Conservation (phyloP, 2,329 filamentous ascomycete genomes). For the Cadophora malorum region DNA sequence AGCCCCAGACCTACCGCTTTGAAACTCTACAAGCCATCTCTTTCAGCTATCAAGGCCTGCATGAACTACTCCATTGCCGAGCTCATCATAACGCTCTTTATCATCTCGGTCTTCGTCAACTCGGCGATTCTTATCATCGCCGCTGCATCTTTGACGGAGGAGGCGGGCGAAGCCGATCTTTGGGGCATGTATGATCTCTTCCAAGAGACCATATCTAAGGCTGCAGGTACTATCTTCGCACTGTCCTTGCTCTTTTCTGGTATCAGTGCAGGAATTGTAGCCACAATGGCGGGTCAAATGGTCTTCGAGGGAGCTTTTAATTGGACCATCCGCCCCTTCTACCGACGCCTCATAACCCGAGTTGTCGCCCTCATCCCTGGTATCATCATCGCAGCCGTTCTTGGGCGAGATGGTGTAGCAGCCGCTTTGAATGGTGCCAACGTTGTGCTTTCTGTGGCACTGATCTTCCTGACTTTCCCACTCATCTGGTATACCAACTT, state of each 20-base stretch:
- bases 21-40: conserved; percentile 71
- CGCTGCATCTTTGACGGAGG: conserved; percentile 73
- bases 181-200: conserved; percentile 81
- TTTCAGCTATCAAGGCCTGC: conserved; percentile 72
- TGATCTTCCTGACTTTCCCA: conserved; percentile 81
- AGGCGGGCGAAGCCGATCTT: conserved; percentile 73
- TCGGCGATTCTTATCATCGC: conserved; percentile 82
- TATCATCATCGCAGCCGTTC: conserved; percentile 79
- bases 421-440: conserved; percentile 76
- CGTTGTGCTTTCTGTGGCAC: conserved; percentile 77
- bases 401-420: conserved; percentile 72
- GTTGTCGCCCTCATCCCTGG: conserved; percentile 79
- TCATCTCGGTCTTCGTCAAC: conserved; percentile 84
- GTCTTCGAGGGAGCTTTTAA: conserved; percentile 81
- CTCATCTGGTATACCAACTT: conserved; percentile 83
- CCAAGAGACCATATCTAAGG: conserved; percentile 67
- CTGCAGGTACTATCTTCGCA: conserved; percentile 80
- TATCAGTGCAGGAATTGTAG: conserved; percentile 81
- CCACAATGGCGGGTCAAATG: conserved; percentile 88
- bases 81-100: conserved; percentile 73
- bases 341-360: conserved; percentile 77
- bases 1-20: conserved; percentile 46
- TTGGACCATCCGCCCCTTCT: conserved; percentile 77
- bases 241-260: conserved; percentile 80
- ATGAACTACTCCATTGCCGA: conserved; percentile 76